phyloP scores from a whole-genome alignment of 164 flowering plant genomes.

The Aristolochia fimbriata region DNA sequence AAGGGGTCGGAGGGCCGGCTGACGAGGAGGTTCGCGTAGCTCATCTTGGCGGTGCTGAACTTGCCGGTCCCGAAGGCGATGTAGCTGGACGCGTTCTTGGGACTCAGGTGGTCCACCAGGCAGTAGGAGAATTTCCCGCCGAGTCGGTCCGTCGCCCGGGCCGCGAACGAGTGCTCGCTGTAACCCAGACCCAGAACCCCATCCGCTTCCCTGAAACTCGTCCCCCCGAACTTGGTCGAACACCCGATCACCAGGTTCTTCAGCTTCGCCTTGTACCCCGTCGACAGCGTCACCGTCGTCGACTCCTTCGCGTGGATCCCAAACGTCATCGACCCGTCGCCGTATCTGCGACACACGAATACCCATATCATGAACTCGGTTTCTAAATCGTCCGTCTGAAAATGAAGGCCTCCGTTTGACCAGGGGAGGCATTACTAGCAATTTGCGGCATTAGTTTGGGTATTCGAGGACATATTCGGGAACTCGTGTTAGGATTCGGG shows the following conservation, averaged over 20 bases:
- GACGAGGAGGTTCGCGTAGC: conserved; percentile 29
- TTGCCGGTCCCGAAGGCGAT: conserved; percentile 23
- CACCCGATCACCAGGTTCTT: conserved; percentile 45
- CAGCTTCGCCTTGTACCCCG: conserved; percentile 27
- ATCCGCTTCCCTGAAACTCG: conserved; percentile 30
- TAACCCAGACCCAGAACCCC: conserved; percentile 64
- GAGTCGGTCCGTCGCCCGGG: conserved; percentile 16
- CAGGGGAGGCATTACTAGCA: no score
- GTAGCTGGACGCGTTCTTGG: conserved; percentile 32
- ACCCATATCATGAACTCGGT: no score
- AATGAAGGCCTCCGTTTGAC: no score
- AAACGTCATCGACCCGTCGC: conserved; percentile 33
- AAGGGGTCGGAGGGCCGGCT: conserved; percentile 19
- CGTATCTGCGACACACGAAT: conserved; percentile 30
- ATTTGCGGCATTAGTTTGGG: no score
- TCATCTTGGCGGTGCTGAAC: conserved; percentile 4
- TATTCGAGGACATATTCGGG: no score
- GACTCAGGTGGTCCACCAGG: conserved; percentile 63
- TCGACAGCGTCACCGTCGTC: conserved; percentile 24
- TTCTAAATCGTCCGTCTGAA: no score
- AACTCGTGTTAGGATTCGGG: no score
- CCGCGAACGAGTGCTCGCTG: conserved; percentile 32
- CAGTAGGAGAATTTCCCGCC: conserved; percentile 68
- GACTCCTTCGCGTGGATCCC: conserved; percentile 67
- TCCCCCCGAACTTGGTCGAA: conserved; percentile 24